Evolutionary conservation across 192 early-diverging fungal genomes (phyloP), one percentile per base, ranked within the genome.

Genomic region (Thamnidium elegans): DNA sequence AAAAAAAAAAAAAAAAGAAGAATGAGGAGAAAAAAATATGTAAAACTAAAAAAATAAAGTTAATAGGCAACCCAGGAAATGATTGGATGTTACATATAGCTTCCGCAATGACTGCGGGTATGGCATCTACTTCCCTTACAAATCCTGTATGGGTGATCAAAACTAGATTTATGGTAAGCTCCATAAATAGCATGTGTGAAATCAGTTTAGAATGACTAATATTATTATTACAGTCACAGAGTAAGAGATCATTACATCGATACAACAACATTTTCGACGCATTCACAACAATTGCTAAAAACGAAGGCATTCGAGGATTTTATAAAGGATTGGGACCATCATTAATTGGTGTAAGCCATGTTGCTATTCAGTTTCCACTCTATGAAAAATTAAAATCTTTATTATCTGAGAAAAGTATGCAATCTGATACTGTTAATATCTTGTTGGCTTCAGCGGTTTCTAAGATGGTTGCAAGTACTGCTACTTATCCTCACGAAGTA

Each of bases 401-500:
- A 75, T 66, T 87, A 6, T 73, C 79, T 80, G 79, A 74, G 79
- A 72, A 21, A 15, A 36, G 62, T 42, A 14, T 43, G 21, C 42
- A 59, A n/a, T 65, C 67, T 13, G 64, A 62, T 13, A 68, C 55
- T 2, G 31, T 55, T 46, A 75, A 73, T 21, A 94, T 98, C 61
- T 76, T 99, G 8, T 55, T 90, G 45, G 90, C 95, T 4, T 92
- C 89, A 13, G 87, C 91, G 7, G 62, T 83, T 6, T 92, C 94
- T 11, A 99, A 99, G 71, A 90, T 95, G 86, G 81, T 90, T 5
- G 96, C 96, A 6, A 88, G 86, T 61, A 79, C 86, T 26, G 87
- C 86, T 6, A 97, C 96, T 14, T 99, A 99, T 65, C 96, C 96
- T 20, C 96, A 99, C 70, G 96, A 99, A 78, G 91, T 91, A 53